Evolutionary conservation across 768 basidiomycete genomes (phyloP), one percentile per base, ranked within the genome.

Genomic region (Austroboletus festivus): DNA sequence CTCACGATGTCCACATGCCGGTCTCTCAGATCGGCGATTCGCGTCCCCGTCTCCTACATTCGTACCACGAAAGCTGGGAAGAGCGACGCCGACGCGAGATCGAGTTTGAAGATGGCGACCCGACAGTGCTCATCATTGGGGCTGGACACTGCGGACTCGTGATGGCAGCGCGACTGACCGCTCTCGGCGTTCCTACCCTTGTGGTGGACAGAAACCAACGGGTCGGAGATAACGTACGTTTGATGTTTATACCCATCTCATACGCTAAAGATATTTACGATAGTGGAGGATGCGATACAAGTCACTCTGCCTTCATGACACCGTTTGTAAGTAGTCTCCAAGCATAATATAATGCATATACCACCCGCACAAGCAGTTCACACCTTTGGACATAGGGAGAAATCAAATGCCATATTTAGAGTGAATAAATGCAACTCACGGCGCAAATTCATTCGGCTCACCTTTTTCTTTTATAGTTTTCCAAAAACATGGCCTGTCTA

Each of bases 81-180:
- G 68, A 71, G 19, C 62, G 68, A 20, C 71, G 81, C 28, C 62
- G 59, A 38, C 60, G 60, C 10, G 72, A 78, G 51, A 46, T 59
- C 7, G 69, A 73, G 22, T 82, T 82, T 54, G 68, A 67, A 26
- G 73, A 73, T 19, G 54, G 52, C 11, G 70, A 76, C 30, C 84
- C 83, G 0, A 71, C 72, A 1, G 86, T 87, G 7, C 67, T 87
- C 34, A 64, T 87, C 38, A 70, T 85, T 19, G 82, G 83, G 9
- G 83, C 74, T 4, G 83, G 83, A 1, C 87, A 86, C 48, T 76
- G 77, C 52, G 87, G 86, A 3, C 65, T 90, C 37, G 77, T 71
- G 31, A 57, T 81, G 1, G 85, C 85, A 0, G 82, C 84, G 2
- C 70, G 83, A 21, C 66, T 89, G 52, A 80, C 81, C 53, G 68